A percentile compares a stretch with the other conserved stretches of the same genome.
These are phyloP conservation scores for Neurospora sp. DNA, from an alignment of 495 filamentous ascomycete genomes.

Conservation along the genomic window DNA sequence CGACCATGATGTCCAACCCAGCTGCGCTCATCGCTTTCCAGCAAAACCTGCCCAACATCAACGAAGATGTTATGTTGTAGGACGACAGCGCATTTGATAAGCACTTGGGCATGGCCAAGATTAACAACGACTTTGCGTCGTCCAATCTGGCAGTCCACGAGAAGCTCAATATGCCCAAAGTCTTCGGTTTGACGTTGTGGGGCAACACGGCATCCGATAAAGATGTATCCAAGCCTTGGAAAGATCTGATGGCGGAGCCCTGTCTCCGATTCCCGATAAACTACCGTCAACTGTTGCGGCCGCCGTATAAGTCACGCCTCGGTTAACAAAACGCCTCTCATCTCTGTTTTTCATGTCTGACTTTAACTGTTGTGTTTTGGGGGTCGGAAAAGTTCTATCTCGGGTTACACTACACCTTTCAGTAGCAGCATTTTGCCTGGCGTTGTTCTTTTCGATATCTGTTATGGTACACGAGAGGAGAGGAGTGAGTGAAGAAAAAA, in stretches of 20 bases:
- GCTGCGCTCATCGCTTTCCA: constrained; percentile 19
- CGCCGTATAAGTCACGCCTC: background rate
- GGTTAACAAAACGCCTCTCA: background rate
- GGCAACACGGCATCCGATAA: background rate
- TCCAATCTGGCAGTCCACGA: background rate
- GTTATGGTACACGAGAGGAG: background rate
- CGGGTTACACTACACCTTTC: background rate
- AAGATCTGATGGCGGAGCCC: background rate
- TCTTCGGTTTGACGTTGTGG: background rate
- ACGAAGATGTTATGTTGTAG: constrained; percentile 36
- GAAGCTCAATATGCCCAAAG: background rate
- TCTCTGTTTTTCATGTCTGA: background rate
- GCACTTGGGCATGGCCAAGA: background rate
- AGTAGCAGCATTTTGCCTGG: background rate
- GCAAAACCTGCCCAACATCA: constrained; percentile 34
- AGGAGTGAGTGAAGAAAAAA: background rate
- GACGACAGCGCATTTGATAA: background rate
- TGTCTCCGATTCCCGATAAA: background rate
- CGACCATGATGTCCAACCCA: constrained; percentile 30
- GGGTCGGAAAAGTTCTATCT: background rate
- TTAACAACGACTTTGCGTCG: background rate
- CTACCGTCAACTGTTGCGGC: background rate
- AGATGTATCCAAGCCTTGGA: background rate
- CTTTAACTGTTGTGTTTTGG: background rate
- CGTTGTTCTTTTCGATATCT: background rate